These are phyloP conservation scores for Phytophthora podocarpi DNA, from an alignment of 352 stramenopile genomes.

Conservation along the genomic window DNA sequence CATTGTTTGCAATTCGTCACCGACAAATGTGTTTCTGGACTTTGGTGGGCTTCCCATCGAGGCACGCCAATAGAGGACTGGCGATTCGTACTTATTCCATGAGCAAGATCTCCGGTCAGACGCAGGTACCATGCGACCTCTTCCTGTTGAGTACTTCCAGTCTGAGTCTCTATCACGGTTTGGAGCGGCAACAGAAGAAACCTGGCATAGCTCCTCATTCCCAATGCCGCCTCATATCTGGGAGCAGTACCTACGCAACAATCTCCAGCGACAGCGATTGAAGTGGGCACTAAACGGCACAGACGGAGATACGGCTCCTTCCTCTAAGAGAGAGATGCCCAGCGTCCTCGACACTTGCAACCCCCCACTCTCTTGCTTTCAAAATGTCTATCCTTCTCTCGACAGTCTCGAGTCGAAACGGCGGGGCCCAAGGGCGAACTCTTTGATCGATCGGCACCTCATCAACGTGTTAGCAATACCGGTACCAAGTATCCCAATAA, in stretches of 20 bases:
- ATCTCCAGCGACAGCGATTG: constrained; percentile 13
- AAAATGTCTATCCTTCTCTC: constrained; percentile 20
- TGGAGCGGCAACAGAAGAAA: constrained; percentile 9
- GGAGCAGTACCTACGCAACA: constrained; percentile 15
- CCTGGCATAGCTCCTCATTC: background rate
- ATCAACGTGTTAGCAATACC: background rate
- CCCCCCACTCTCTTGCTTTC: constrained; percentile 16
- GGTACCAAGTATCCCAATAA: constrained; percentile 6
- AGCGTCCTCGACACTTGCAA: constrained; percentile 14
- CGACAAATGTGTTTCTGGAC: too few relatives aligned
- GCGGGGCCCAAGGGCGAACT: constrained; percentile 28
- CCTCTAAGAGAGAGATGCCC: background rate
- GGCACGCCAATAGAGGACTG: too few relatives aligned
- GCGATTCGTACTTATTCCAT: constrained; percentile 47
- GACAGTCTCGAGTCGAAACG: too few relatives aligned
- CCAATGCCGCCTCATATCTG: constrained; percentile 17
- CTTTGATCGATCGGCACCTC: constrained; percentile 5
- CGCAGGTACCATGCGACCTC: constrained; percentile 56
- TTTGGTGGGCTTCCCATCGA: too few relatives aligned
- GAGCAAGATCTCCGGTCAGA: constrained; percentile 48
- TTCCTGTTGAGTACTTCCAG: constrained; percentile 44
- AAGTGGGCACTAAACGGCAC: constrained; percentile 11
- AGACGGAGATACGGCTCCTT: background rate
- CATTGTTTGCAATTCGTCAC: too few relatives aligned
- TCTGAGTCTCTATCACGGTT: constrained; percentile 11